Evolutionary conservation across 176 grass and related monocot genomes (phyloP), one percentile per base, ranked within the genome.

Genomic region (Paspalum vaginatum): DNA sequence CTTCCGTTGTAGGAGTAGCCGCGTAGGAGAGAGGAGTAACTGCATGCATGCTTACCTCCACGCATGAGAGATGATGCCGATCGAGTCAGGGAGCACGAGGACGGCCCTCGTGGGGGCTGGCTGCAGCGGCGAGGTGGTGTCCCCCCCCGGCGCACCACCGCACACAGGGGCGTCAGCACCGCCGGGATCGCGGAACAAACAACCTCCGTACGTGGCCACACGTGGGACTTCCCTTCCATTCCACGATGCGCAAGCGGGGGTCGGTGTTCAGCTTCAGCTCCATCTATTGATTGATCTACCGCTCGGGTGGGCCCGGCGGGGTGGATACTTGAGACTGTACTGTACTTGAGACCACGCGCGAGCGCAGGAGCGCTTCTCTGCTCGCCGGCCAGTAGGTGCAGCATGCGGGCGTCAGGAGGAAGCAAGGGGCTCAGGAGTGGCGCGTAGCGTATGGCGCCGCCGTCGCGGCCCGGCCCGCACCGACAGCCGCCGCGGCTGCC

Each of bases 161-260:
- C n/a, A n/a, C n/a, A 3, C 32, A 32, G 3, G 45, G 7, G 48
- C 9, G 17, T 17, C 70, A 2, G 49, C 49, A 50, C 48, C 70
- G 75, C 76, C 76, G 76, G 41, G 76, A 65, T 65, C 76, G 12
- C 76, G 75, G 75, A n/a, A n/a, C n/a, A 26, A 62, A 37, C 60
- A 62, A 8, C 61, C 61, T 39, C 32, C 32, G 32, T 32, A 32
- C 32, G 32, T 32, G 32, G 32, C 32, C 32, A 3, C 32, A 32
- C 32, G 32, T 32, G 32, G 32, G 32, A 32, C 32, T 32, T 32
- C 32, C 32, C 32, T 32, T 32, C 32, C 32, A 32, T 32, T 32
- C 32, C 32, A 32, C 32, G 32, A 32, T 32, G 32, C 32, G 32
- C 32, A 32, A 32, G 32, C 32, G 32, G 32, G 43, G 43, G 4